phyloP scores from a whole-genome alignment of 2,329 filamentous ascomycete species.

The Claviceps sp. region DNA sequence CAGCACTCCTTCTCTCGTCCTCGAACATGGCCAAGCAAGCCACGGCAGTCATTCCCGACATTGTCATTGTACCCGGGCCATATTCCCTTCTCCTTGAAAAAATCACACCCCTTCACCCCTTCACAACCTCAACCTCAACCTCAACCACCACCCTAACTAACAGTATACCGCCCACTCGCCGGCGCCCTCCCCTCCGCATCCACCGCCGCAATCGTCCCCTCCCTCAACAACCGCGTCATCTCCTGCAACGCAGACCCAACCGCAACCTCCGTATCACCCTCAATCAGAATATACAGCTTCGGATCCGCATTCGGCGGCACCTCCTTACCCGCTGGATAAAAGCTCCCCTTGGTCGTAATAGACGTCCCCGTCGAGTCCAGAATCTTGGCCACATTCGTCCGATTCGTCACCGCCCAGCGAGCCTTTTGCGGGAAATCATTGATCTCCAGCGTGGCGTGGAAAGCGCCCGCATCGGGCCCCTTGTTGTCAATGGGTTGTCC shows the following conservation, averaged over 20 bases:
- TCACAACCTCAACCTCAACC: too few species aligned
- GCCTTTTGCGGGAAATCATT: slow-evolving; percentile 99
- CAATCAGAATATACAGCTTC: slow-evolving; percentile 96
- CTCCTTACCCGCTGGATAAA: slow-evolving; percentile 71
- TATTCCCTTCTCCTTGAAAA: not conserved
- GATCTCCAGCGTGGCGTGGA: slow-evolving; percentile 94
- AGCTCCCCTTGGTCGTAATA: slow-evolving; percentile 94
- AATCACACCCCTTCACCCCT: not conserved
- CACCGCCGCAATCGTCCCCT: slow-evolving; percentile 78
- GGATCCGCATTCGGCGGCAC: slow-evolving; percentile 62
- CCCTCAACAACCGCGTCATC: slow-evolving; percentile 73
- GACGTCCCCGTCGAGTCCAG: slow-evolving; percentile 87
- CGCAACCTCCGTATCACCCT: slow-evolving; percentile 88
- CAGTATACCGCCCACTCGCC: slow-evolving; percentile 71
- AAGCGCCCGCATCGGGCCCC: slow-evolving; percentile 89
- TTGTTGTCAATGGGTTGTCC: slow-evolving; percentile 98
- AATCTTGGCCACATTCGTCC: slow-evolving; percentile 97
- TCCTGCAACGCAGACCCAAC: slow-evolving; percentile 86
- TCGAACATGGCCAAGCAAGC: too few species aligned
- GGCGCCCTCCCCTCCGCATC: slow-evolving; percentile 75
- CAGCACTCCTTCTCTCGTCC: too few species aligned
- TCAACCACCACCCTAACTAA: slow-evolving; percentile 40
- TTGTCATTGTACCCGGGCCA: too few species aligned
- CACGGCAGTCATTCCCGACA: too few species aligned
- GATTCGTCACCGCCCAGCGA: slow-evolving; percentile 94